Conservation (phyloP, 2,329 filamentous ascomycete species). For the Colletotrichum theobromicola region DNA sequence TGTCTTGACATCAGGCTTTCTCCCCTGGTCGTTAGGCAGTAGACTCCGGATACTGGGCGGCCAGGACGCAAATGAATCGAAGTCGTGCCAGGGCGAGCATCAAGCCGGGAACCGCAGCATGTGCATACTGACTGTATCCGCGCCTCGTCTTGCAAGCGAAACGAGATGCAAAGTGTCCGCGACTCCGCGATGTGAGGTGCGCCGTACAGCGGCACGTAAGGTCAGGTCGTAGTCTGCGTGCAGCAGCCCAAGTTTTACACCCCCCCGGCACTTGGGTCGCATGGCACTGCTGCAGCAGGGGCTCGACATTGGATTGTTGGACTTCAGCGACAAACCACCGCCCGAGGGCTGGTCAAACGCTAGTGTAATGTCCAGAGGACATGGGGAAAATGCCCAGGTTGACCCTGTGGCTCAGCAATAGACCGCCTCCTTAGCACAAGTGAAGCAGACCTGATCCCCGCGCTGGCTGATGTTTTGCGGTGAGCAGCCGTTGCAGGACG, state of each 20-base stretch:
- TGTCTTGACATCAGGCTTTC: neutral
- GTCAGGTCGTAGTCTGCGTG: neutral
- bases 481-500: conserved; percentile 2
- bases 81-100: neutral
- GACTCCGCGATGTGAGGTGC: conserved; percentile 12
- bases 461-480: conserved; percentile 17
- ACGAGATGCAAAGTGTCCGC: neutral
- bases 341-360: conserved; percentile 16
- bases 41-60: neutral
- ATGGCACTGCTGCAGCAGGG: conserved; percentile 15
- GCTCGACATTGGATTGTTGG: conserved; percentile 7
- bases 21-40: neutral
- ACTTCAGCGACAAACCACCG: conserved; percentile 12
- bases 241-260: conserved; percentile 9
- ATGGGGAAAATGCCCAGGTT: conserved; percentile 12
- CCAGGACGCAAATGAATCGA: neutral
- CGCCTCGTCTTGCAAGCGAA: neutral
- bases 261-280: conserved; percentile 20
- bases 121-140: neutral
- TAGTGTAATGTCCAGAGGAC: neutral
- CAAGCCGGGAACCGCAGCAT: neutral
- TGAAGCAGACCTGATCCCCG: neutral
- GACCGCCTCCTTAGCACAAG: conserved; percentile 11
- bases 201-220: neutral
- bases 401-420: conserved; percentile 17